Base-by-base conservation (phyloP, 2,329 filamentous ascomycete species). In the Aspergillus flavus region DNA sequence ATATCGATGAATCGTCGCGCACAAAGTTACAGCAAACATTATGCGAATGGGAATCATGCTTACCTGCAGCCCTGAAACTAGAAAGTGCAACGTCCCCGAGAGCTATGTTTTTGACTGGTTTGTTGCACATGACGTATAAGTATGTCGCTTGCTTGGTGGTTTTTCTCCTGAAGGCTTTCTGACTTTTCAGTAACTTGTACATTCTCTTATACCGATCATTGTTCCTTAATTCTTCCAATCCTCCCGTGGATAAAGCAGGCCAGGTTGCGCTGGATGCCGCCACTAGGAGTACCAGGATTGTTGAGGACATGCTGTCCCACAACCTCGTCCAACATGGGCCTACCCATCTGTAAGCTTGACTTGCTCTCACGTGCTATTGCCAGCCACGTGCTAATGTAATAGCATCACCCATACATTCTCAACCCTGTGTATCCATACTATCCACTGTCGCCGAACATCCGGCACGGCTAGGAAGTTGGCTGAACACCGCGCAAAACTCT, bases 351-450 rank as follows among this genome's bases (percentile, higher is more conserved):
- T 77, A 67, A 65, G 71, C 66, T 14, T 6, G 14, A 11, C 28
- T 1, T 21, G 2, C 4, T 4, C 4, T 19, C 7, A 11, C 9
- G 7, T n/a, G 16, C 30, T 21, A 21, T 32, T 32, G 45, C 2
- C 1, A 12, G 3, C 12, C 5, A 46, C 4, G 1, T 41, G 59
- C 43, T 69, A 61, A 62, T 11, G 0, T 39, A 11, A 0, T 21
- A 77, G 74, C 65, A 83, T 83, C 50, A 84, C 82, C 0, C 82
- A 82, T 61, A 70, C 81, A 0, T 83, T 83, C 68, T 81, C 81
- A 43, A 79, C 82, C 1, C 72, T 84, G 1, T 84, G 81, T 61
- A 82, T 84, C 43, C 81, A 84, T 57, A 80, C 81, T 0, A 79
- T 82, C 9, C 75, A 81, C 46, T 77, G 83, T 14, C 75, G 79